Evolutionary conservation across 2,329 filamentous ascomycete genomes (phyloP).

Genomic region (Mariannaea sp.): DNA sequence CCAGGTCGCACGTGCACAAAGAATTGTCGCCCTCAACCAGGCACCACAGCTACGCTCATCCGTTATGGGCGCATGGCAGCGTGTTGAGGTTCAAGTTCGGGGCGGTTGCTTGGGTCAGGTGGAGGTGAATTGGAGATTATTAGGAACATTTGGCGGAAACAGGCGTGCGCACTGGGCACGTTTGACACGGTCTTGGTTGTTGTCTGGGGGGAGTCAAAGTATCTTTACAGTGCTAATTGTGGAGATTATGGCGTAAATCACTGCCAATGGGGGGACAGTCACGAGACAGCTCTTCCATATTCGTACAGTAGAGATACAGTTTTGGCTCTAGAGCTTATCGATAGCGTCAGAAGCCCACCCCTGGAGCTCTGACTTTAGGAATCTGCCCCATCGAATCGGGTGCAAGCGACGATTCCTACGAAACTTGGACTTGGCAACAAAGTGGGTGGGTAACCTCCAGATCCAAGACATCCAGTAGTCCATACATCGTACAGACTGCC

Average conservation of each 20-base stretch:
- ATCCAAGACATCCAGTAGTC: slow-evolving; percentile 4
- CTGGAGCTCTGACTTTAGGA: slow-evolving; percentile 27
- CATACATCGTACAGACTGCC: no score
- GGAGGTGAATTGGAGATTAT: slow-evolving; percentile 34
- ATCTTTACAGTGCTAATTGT: slow-evolving; percentile 26
- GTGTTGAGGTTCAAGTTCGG: slow-evolving; percentile 22
- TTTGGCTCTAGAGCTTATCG: slow-evolving; percentile 25
- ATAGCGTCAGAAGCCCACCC: slow-evolving; percentile 21
- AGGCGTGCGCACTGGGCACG: slow-evolving; percentile 1
- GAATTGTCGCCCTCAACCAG: slow-evolving; percentile 24
- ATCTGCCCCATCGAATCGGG: slow-evolving; percentile 12
- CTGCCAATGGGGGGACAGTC: no score
- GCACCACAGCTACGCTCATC: slow-evolving; percentile 25
- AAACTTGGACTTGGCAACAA: not conserved
- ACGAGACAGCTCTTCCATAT: not conserved
- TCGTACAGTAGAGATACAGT: slow-evolving; percentile 5
- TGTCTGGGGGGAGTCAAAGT: slow-evolving; percentile 19
- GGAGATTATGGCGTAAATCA: fast-evolving
- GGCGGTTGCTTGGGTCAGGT: slow-evolving; percentile 30
- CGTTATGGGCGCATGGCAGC: slow-evolving; percentile 34
- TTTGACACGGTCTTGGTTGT: not conserved
- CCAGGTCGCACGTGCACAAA: slow-evolving; percentile 7
- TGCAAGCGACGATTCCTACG: slow-evolving; percentile 18
- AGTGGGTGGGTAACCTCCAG: not conserved
- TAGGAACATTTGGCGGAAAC: slow-evolving; percentile 30